Evolutionary conservation across 768 basidiomycete species (phyloP).

Genomic region (Dentipellis fragilis): DNA sequence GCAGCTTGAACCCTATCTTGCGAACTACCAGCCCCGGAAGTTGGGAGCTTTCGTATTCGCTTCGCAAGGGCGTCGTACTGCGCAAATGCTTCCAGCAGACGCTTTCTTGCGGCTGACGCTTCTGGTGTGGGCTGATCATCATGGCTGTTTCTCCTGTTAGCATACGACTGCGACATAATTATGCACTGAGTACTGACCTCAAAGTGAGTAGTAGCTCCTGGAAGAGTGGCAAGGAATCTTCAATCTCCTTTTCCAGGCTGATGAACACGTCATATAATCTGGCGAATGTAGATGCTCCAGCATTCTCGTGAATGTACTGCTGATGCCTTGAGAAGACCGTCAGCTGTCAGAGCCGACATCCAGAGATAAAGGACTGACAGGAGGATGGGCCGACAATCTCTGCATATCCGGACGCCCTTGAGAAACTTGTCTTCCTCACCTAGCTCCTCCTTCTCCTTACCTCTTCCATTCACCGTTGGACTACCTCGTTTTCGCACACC

Average conservation of each 20-base stretch:
- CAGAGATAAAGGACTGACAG: slow-evolving; percentile 41
- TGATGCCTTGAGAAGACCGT: slow-evolving; percentile 42
- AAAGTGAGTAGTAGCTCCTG: slow-evolving; percentile 74
- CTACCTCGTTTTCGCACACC: slow-evolving; percentile 51
- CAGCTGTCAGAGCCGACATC: not conserved
- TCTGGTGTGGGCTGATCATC: slow-evolving; percentile 53
- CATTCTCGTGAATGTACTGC: slow-evolving; percentile 60
- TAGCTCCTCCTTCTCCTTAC: slow-evolving; percentile 21
- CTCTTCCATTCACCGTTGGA: slow-evolving; percentile 16
- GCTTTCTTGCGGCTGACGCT: slow-evolving; percentile 64
- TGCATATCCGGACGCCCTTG: slow-evolving; percentile 82
- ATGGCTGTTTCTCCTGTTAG: slow-evolving; percentile 15
- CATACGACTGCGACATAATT: too few species aligned
- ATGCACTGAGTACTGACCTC: slow-evolving; percentile 35
- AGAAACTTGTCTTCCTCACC: slow-evolving; percentile 75
- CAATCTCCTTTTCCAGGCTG: slow-evolving; percentile 79
- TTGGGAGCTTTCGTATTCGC: slow-evolving; percentile 67
- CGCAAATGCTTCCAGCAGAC: slow-evolving; percentile 74
- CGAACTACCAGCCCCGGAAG: slow-evolving; percentile 51
- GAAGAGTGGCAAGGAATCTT: slow-evolving; percentile 76
- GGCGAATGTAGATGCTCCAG: slow-evolving; percentile 1
- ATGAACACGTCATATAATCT: slow-evolving; percentile 46
- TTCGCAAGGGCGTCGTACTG: slow-evolving; percentile 87
- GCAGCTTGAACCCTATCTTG: slow-evolving; percentile 82
- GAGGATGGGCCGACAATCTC: slow-evolving; percentile 70